A percentile compares a stretch with the other conserved stretches of the same genome.
Conservation (phyloP, 192 early-diverging fungal species). For the Podila minutissima region DNA sequence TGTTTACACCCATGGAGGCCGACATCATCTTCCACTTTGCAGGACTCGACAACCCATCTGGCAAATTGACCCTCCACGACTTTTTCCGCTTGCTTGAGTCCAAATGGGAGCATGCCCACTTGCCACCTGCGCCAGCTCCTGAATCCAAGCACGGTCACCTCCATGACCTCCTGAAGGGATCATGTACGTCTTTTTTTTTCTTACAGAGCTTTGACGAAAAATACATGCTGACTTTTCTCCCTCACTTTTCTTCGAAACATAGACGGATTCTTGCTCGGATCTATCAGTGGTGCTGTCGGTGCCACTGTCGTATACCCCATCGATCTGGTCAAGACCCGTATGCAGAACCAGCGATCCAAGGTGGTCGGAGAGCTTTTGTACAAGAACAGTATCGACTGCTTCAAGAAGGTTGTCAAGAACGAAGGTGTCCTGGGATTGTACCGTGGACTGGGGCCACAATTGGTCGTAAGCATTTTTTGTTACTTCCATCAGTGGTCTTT, state of each 20-base stretch:
- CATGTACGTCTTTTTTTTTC: constrained; percentile 11
- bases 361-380: constrained; percentile 93
- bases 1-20: constrained; percentile 79
- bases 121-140: constrained; percentile 7
- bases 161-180: constrained; percentile 49
- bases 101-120: constrained; percentile 55
- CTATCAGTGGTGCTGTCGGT: constrained; percentile 93
- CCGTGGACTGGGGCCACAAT: constrained; percentile 91
- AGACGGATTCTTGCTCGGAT: constrained; percentile 77
- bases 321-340: constrained; percentile 97
- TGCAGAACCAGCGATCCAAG: constrained; percentile 96
- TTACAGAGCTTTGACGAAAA: not conserved
- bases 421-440: constrained; percentile 93
- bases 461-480: constrained; percentile 67
- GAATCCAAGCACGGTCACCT: constrained; percentile 29
- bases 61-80: constrained; percentile 57
- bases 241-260: not conserved
- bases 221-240: not conserved
- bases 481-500: not conserved
- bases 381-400: constrained; percentile 96
- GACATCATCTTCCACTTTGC: constrained; percentile 79
- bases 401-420: constrained; percentile 93
- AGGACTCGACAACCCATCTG: constrained; percentile 58
- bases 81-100: constrained; percentile 64
- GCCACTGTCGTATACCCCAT: constrained; percentile 97